phyloP scores from a whole-genome alignment of 495 filamentous ascomycete genomes.

The Hypoxylon cercidicola region DNA sequence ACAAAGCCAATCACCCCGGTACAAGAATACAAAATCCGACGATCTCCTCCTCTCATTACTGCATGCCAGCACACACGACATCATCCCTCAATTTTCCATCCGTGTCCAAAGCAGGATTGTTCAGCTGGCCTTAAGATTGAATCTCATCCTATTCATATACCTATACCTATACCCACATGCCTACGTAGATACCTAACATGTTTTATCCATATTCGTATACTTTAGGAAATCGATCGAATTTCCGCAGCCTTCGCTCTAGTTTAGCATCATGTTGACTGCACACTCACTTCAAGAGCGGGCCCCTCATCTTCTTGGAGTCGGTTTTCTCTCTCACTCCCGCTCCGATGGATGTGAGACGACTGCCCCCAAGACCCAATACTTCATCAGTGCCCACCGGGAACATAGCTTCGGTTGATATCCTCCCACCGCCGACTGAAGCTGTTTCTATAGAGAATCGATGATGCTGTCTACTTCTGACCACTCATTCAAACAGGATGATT shows the following conservation, averaged over 20 bases:
- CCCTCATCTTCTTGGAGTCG: neutral
- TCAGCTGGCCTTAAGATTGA: neutral
- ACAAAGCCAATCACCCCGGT: conserved; percentile 21
- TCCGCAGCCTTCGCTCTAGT: neutral
- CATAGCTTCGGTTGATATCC: neutral
- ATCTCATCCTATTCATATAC: neutral
- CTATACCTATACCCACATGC: no score
- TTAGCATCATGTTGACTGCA: conserved; percentile 1
- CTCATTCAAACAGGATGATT: neutral
- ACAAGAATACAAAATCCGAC: conserved; percentile 22
- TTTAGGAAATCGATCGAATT: neutral
- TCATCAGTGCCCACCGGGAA: neutral
- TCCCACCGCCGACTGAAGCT: neutral
- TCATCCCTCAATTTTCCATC: conserved; percentile 20
- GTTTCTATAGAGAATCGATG: neutral
- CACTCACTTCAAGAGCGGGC: neutral
- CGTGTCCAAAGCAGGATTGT: conserved; percentile 1
- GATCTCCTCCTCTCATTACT: conserved; percentile 8
- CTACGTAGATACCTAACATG: neutral
- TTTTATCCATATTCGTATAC: conserved; percentile 3
- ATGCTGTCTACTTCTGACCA: neutral
- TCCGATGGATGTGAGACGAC: neutral
- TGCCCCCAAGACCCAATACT: neutral
- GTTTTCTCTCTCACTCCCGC: neutral
- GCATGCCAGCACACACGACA: conserved; percentile 14